Evolutionary conservation across 306 rosid species (phyloP), one percentile per base, ranked within the genome.

Genomic region (Citrullus mucosospermus): DNA sequence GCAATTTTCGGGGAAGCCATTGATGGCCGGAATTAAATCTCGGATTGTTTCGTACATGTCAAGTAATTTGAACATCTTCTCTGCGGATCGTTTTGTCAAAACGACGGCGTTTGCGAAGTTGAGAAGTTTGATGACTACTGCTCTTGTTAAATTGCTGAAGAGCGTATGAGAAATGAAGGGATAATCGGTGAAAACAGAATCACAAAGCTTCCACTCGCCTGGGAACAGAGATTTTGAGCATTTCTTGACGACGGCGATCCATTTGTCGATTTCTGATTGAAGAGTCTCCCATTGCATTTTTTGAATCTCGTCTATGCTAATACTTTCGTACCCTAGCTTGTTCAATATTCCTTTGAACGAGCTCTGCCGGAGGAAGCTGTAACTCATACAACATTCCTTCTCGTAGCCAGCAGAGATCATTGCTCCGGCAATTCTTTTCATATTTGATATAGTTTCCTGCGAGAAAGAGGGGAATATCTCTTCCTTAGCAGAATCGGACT

Each of bases 11-110:
- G 78, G 67, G 73, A 86, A 80, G 10, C 34, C 84, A 1, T 50
- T 57, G 5, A 84, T 50, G 7, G 79, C 67, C 6, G 75, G 80
- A 41, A 88, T 80, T 28, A 89, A 54, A 38, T 90, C 90, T 5
- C 88, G 84, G 3, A 91, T 79, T 7, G 92, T 83, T 83, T 93
- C 98, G 55, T 88, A 90, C 90, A 90, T 91, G 81, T 93, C 98
- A 0, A 93, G 80, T 16, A 91, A 71, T 72, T 88, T 93, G 87
- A 93, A 93, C 30, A 93, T 80, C 60, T 88, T 93, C 85, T 93
- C 98, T 0, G 90, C 83, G 0, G 93, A 86, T 22, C 85, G 83
- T 66, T 87, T 88, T 0, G 91, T 87, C 38, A 91, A 46, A 3
- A 79, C 90, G 0, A 86, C 84, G 3, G 87, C 92, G 16, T 91